These are phyloP conservation scores for Penicillium waksmanii DNA, from an alignment of 495 filamentous ascomycete species.

Conservation along the genomic window DNA sequence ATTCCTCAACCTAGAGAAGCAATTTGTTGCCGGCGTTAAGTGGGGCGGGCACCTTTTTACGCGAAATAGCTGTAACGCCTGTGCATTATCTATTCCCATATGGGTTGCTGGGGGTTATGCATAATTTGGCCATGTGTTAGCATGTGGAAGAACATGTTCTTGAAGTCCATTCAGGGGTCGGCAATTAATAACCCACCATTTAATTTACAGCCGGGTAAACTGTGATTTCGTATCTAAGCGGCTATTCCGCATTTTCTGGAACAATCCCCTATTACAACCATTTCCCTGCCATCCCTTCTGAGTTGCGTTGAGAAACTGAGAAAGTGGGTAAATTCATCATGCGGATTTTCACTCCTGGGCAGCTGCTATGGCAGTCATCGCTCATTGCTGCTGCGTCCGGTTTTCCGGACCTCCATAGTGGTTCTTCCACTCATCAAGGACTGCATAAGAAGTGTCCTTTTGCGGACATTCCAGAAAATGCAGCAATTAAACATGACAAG, in stretches of 20 bases:
- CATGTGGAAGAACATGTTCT: constrained; percentile 8
- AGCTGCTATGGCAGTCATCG: constrained; percentile 17
- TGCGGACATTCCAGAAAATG: constrained; percentile 15
- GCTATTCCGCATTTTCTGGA: neutral
- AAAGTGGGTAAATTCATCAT: constrained; percentile 10
- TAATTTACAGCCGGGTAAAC: no score
- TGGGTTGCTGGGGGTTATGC: neutral
- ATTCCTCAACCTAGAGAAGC: neutral
- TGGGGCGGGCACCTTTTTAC: neutral
- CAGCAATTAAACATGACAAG: constrained; percentile 20
- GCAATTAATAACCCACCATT: constrained; percentile 1
- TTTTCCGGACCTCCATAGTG: constrained; percentile 19
- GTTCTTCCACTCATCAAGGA: constrained; percentile 3
- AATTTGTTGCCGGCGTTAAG: neutral
- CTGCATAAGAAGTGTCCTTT: constrained; percentile 34
- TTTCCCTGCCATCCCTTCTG: neutral
- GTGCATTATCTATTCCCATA: neutral
- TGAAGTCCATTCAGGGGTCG: constrained; percentile 19
- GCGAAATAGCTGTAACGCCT: neutral
- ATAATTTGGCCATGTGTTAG: neutral
- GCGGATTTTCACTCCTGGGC: constrained; percentile 11
- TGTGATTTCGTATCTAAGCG: neutral
- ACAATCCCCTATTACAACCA: neutral
- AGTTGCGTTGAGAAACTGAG: neutral
- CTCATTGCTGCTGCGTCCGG: constrained; percentile 11